Base-by-base conservation (phyloP, 177 flowering plant species). In the Vitis hybrid region DNA sequence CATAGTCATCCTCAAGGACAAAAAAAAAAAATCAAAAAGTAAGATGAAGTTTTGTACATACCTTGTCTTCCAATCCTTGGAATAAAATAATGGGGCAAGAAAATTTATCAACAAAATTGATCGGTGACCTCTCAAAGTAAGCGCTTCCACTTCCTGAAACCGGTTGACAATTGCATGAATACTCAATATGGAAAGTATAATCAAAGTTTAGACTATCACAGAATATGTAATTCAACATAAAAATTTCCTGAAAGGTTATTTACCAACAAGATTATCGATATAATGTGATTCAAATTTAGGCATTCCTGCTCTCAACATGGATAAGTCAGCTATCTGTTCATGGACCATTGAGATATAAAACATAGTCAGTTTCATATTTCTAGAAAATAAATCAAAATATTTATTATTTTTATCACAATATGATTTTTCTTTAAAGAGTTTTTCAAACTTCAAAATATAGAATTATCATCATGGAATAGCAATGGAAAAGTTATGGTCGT, bases 31-130 rank as follows among this genome's bases (percentile, higher is more conserved):
- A 33, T n/a, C 3, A 51, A 31, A 62, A 39, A 29, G 13, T 14
- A 60, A 33, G 52, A 64, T 64, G 31, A 7, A 60, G 62, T 16
- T 18, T 62, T 51, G 33, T 18, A 51, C 64, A 50, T 85, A 91
- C 99, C 95, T 93, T 96, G 82, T 96, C 98, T 14, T 96, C 97
- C 81, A 93, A 74, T 69, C 98, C 99, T 77, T 96, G 99, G 75
- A 96, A 93, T 15, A 96, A 80, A 68, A 96, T 93, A 31, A 86
- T 86, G 55, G 99, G 99, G 76, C 98, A 93, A 72, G 97, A 92
- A 75, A 96, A 93, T 48, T 77, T 79, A 63, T 92, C 92, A 66
- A 90, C 99, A 74, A 66, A 81, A 80, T 96, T 96, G 78, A 96
- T 93, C 2, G 99, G 99, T 9, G 98, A 87, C 70, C 93, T 89